Evolutionary conservation across 192 early-diverging fungal genomes (phyloP).

Genomic region (Coemansia sp.): DNA sequence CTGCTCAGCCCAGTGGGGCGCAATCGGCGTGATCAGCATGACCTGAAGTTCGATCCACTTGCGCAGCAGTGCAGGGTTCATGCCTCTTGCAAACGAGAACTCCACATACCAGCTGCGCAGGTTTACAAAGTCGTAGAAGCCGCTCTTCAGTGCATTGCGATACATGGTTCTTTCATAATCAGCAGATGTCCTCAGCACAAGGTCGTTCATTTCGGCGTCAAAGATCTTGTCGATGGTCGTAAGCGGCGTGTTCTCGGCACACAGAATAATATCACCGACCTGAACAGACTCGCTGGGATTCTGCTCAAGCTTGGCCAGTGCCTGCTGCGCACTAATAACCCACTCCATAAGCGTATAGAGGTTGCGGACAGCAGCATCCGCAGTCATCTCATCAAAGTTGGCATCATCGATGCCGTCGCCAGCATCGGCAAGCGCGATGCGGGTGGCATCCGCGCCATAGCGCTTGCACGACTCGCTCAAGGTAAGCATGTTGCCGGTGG

Average conservation of each 20-base stretch:
- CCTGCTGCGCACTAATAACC: conserved; percentile 70
- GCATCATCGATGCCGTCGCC: conserved; percentile 97
- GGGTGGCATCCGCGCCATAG: conserved; percentile 96
- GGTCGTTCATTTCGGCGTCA: conserved; percentile 81
- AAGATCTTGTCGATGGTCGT: conserved; percentile 81
- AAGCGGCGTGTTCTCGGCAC: conserved; percentile 61
- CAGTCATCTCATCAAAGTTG: conserved; percentile 94
- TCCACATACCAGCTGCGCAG: conserved; percentile 90
- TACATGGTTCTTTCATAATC: conserved; percentile 82
- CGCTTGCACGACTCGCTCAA: conserved; percentile 72
- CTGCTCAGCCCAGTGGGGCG: conserved; percentile 93
- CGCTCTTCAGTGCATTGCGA: conserved; percentile 88
- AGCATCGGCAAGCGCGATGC: conserved; percentile 93
- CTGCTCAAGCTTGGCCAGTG: conserved; percentile 55
- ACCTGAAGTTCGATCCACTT: conserved; percentile 85
- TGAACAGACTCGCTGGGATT: conserved; percentile 45
- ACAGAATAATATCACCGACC: conserved; percentile 41
- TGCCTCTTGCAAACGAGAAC: conserved; percentile 64
- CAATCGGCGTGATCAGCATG: conserved; percentile 82
- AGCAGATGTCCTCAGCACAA: conserved; percentile 64
- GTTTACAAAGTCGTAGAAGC: conserved; percentile 86
- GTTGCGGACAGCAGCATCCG: conserved; percentile 93
- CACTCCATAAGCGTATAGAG: conserved; percentile 89
- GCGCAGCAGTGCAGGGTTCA: conserved; percentile 83
- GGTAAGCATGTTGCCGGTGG: conserved; percentile 94